Conservation (phyloP, 805 yeast species). For the Zygotorulaspora chibaensis region DNA sequence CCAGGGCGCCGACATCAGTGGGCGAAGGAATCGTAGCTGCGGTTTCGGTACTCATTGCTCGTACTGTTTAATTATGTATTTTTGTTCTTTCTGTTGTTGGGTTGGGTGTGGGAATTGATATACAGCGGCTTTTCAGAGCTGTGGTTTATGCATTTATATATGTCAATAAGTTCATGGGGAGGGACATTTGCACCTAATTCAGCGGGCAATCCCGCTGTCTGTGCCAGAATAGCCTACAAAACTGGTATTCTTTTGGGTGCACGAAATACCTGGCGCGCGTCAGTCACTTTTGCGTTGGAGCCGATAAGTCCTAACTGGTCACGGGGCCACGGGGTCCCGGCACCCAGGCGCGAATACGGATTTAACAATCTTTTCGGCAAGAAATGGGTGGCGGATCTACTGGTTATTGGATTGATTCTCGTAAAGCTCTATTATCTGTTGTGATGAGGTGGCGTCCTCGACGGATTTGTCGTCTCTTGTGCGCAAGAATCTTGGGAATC, state of each 20-base stretch:
- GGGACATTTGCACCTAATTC: slow-evolving; percentile 1
- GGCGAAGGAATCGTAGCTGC: slow-evolving; percentile 59
- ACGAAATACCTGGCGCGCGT: not conserved
- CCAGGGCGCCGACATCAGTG: slow-evolving; percentile 77
- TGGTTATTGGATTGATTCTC: slow-evolving; percentile 53
- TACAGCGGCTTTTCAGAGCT: not conserved
- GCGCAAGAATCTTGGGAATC: slow-evolving; percentile 84
- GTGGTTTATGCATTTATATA: not conserved
- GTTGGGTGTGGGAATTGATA: not conserved
- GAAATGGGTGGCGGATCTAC: not conserved
- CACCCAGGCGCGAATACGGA: not conserved
- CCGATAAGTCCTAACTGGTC: slow-evolving; percentile 19
- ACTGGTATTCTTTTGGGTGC: slow-evolving; percentile 3
- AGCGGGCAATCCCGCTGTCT: not conserved
- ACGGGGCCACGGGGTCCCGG: slow-evolving; percentile 6
- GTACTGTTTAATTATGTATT: not conserved
- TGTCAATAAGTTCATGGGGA: not conserved
- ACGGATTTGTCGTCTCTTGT: slow-evolving; percentile 80
- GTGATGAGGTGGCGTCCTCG: slow-evolving; percentile 82
- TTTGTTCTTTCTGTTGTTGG: not conserved
- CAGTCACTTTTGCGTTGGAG: not conserved
- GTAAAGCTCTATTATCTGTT: slow-evolving; percentile 80
- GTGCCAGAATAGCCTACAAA: no score
- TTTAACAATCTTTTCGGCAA: not conserved
- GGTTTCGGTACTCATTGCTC: slow-evolving; percentile 6